Evolutionary conservation across 140 eudicot genomes (phyloP).

Genomic region (Oenanthe javanica): DNA sequence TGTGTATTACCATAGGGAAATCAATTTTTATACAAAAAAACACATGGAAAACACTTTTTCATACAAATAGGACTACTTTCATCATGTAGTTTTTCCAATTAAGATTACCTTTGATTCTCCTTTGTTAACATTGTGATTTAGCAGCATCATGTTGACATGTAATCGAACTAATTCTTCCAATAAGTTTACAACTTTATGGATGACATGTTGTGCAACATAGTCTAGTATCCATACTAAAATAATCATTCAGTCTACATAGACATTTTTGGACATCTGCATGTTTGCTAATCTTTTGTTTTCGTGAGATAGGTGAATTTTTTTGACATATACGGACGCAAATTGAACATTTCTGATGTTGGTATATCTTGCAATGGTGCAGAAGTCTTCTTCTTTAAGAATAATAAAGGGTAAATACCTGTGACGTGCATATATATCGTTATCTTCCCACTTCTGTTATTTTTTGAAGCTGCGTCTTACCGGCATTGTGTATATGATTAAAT

Average conservation of each 20-base stretch:
- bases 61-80: not conserved
- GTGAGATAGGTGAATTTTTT: conserved; percentile 62
- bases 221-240: not conserved
- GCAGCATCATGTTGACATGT: not conserved
- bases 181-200: too few species aligned
- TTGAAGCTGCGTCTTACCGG: not conserved
- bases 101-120: not conserved
- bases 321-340: conserved; percentile 76
- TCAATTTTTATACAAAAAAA: not conserved
- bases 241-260: not conserved
- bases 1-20: not conserved
- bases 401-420: conserved; percentile 57
- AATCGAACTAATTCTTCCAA: too few species aligned
- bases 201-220: not conserved
- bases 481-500: not conserved
- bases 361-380: conserved; percentile 78
- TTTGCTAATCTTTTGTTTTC: not conserved
- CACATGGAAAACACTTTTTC: not conserved
- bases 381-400: conserved; percentile 58
- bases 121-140: not conserved
- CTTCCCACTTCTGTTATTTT: not conserved
- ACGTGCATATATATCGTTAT: not conserved
- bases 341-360: conserved; percentile 84
- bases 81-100: not conserved
- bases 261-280: not conserved